Conservation (phyloP, 345 rosid genomes). For the Syzygium aqueum region DNA sequence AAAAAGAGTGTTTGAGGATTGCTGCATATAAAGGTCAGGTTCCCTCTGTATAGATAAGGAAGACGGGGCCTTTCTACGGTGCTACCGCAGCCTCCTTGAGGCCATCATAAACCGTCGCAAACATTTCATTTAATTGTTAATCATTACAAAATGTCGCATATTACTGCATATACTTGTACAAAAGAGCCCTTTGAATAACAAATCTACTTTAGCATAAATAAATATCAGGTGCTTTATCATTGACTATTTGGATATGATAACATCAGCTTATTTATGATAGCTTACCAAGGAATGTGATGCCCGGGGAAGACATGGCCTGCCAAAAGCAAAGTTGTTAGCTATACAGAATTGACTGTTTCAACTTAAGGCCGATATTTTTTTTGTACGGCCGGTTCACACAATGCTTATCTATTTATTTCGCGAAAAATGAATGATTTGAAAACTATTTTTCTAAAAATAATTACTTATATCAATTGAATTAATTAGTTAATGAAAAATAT, state of each 20-base stretch:
- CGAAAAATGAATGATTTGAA: not conserved
- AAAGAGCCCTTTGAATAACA: not conserved
- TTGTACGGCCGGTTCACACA: not conserved
- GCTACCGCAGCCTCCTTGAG: not conserved
- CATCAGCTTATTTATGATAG: not conserved
- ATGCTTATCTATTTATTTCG: rapidly evolving
- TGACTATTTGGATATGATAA: not conserved
- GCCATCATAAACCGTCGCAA: no score
- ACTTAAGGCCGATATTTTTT: not conserved
- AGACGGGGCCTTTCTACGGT: not conserved
- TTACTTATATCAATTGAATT: not conserved
- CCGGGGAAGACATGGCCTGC: not conserved
- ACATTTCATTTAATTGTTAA: not conserved
- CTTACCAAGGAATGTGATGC: not conserved
- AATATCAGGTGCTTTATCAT: not conserved
- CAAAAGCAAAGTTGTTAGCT: not conserved
- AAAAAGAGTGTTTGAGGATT: no score
- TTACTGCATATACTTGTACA: not conserved
- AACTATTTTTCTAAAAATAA: not conserved
- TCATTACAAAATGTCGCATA: not conserved
- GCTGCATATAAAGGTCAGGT: not conserved
- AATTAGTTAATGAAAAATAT: not conserved
- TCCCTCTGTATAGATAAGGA: not conserved
- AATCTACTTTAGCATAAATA: not conserved
- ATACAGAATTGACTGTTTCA: not conserved